Evolutionary conservation across 441 rosid genomes (phyloP).

Genomic region (Corymbia calophylla): DNA sequence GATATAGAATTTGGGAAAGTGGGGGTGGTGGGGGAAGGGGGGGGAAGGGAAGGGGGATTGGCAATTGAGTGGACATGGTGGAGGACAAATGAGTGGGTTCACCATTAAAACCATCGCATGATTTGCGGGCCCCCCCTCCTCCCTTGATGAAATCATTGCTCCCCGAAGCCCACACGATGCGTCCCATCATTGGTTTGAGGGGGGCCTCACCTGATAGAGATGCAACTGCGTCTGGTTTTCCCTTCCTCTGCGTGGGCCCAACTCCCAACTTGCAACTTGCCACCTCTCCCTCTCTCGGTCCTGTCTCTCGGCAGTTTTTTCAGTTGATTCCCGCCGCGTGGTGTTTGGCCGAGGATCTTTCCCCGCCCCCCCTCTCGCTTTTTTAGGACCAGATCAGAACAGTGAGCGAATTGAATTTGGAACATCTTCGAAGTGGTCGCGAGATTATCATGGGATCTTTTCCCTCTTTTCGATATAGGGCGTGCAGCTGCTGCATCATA

Average conservation of each 20-base stretch:
- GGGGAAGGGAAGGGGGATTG: background rate
- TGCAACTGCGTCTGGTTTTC: constrained; percentile 29
- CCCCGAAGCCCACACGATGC: constrained; percentile 9
- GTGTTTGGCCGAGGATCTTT: background rate
- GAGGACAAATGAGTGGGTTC: constrained; percentile 36
- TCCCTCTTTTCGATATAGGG: background rate
- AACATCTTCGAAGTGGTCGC: background rate
- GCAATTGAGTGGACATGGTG: constrained; percentile 10
- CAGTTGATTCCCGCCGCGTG: constrained; percentile 19
- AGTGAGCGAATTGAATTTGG: background rate
- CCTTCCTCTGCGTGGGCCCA: constrained; percentile 10
- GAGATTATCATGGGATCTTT: background rate
- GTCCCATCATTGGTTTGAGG: constrained; percentile 18
- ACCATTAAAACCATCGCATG: constrained; percentile 24
- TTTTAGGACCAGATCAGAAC: background rate
- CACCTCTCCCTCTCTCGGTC: background rate
- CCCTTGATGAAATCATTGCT: constrained; percentile 23
- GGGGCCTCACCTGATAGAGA: background rate
- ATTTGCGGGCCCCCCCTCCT: constrained; percentile 25
- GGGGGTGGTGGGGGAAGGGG: background rate
- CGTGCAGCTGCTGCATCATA: background rate
- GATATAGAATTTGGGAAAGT: constrained; percentile 1
- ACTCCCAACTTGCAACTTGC: background rate
- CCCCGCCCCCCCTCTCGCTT: no score
- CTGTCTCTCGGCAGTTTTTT: constrained; percentile 40